Evolutionary conservation across 2,329 filamentous ascomycete species (phyloP), one percentile per base, ranked within the genome.

Genomic region (Trichoderma sp.): DNA sequence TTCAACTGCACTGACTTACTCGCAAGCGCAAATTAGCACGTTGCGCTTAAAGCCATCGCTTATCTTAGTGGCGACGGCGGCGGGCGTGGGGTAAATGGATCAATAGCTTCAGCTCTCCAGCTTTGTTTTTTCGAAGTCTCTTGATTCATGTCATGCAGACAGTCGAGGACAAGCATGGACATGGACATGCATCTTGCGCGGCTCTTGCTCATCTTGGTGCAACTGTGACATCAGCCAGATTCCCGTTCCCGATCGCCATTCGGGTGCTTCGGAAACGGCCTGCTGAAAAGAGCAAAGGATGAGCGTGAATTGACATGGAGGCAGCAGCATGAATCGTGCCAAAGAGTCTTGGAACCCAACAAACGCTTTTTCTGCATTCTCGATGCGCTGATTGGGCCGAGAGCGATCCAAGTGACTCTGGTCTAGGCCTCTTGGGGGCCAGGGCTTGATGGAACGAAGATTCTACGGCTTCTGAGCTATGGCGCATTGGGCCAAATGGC

Each of bases 201-300:
- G 66, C 57, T 36, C 36, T 70, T 43, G 36, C 51, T 68, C 66
- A 70, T 70, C 66, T 61, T 28, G n/a, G 66, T 70, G 66, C 56
- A n/a, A 70, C 56, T 51, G 66, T 70, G 66, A 70, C 66, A 62
- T 70, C 30, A 53, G 15, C 66, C n/a, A 70, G 66, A 62, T 62
- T 70, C 57, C 66, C 66, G 66, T 70, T 70, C 57, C 66, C 66
- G 66, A 70, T 62, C 39, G 57, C 12, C 64, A 57, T 32, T 53
- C 66, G 56, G 66, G 66, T 62, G 66, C 56, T n/a, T 53, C 66
- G 66, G 66, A 39, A 70, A n/a, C n/a, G 21, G 21, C 26, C 21
- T 53, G 30, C 56, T 70, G n/a, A 62, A 70, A 53, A 12, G 4
- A 70, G 66, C 56, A 69, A 61, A 34, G 30, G 28, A 60, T 32